Base-by-base conservation (phyloP, 768 basidiomycete species). In the Leccinellum rugosiceps region DNA sequence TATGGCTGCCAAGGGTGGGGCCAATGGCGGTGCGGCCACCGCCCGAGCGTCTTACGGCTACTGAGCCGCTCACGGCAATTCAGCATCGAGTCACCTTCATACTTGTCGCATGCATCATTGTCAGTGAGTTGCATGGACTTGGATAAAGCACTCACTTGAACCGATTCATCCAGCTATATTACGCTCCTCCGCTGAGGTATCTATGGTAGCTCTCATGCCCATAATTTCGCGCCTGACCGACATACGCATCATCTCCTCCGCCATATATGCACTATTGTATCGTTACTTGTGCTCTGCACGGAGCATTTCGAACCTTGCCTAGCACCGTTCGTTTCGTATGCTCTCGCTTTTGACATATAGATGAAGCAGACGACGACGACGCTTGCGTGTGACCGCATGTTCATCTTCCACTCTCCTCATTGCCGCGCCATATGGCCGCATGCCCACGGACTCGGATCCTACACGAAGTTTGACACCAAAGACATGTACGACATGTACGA, bases 1-100 rank as follows among this genome's bases (percentile, higher is more conserved):
- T 53, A 67, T 79, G 58, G 70, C 74, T 19, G 63, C 68, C 46
- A 78, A 78, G 62, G 71, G 66, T 45, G 74, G 69, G 15, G 57
- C 70, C 19, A 67, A 72, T n/a, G 61, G 60, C 58, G 65, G 67
- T 54, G 71, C 61, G 55, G 65, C 58, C 57, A 69, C 60, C 59
- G 57, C 68, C 55, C 75, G 61, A 59, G 75, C 68, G 43, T 77
- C 75, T 31, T 78, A 79, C 50, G 77, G 77, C 21, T 78, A 78
- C 53, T 78, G 63, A 70, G 35, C 21, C 41, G 11, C 34, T 50
- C 34, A 21, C 25, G 21, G 56, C 51, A 57, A 50, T 47, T 31
- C 44, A 13, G 44, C 30, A 28, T 54, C 25, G 56, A 45, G 52
- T 57, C 52, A 51, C 30, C 41, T 25, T 38, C 19, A 55, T 58